These are phyloP conservation scores for Fusarium mexicanum DNA, from an alignment of 2,329 filamentous ascomycete species.

Conservation along the genomic window DNA sequence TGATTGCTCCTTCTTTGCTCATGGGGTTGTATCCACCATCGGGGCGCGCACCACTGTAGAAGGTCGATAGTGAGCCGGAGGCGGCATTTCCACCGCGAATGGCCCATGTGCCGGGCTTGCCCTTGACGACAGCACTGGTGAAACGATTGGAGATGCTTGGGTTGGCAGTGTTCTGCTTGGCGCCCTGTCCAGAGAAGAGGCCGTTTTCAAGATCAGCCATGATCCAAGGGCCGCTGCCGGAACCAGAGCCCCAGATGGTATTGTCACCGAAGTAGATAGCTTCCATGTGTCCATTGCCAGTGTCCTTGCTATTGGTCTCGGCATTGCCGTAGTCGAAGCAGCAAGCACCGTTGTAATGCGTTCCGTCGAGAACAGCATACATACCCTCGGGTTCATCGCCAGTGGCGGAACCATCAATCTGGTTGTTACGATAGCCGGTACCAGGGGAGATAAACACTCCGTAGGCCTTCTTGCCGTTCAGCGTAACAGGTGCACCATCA, in stretches of 20 bases:
- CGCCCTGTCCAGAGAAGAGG: conserved; percentile 64
- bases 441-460: conserved; percentile 23
- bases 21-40: conserved; percentile 18
- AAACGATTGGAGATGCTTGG: background rate
- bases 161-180: conserved; percentile 16
- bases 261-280: conserved; percentile 71
- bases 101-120: conserved; percentile 7
- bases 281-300: conserved; percentile 74
- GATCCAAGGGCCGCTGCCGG: conserved; percentile 71
- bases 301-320: conserved; percentile 61
- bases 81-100: conserved; percentile 22
- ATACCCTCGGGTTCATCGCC: conserved; percentile 13
- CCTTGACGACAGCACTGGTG: conserved; percentile 7
- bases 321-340: conserved; percentile 28
- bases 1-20: conserved; percentile 16
- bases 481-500: conserved; percentile 18
- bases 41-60: conserved; percentile 15
- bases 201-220: conserved; percentile 77
- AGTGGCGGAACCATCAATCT: conserved; percentile 6
- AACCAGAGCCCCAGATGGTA: conserved; percentile 64
- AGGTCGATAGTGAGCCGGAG: conserved; percentile 6
- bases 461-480: conserved; percentile 26
- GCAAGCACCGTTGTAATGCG: conserved; percentile 19
- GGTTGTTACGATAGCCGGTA: conserved; percentile 21
- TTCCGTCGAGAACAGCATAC: conserved; percentile 29